A percentile compares a stretch with the other conserved stretches of the same genome.
Evolutionary conservation across 2,329 filamentous ascomycete species (phyloP).

Genomic region (Calonectria pseudoturangicola): DNA sequence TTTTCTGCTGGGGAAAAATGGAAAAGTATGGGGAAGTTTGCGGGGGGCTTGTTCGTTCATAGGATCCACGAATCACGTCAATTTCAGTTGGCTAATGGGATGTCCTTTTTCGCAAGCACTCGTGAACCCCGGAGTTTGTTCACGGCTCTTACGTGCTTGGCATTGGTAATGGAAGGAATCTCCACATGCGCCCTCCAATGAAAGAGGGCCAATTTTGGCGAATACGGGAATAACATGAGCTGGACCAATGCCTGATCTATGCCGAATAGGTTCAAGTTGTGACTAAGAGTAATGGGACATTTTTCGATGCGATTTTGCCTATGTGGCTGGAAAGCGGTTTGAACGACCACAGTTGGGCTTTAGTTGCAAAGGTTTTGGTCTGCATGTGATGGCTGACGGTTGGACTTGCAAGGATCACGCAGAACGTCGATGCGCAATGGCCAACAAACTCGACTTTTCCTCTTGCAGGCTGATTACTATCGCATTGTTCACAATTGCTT

Average conservation of each 20-base stretch:
- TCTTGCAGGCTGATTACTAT: neutral
- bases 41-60: neutral
- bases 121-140: neutral
- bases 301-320: too few species aligned
- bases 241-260: neutral
- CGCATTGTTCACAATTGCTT: neutral
- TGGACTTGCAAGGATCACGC: too few species aligned
- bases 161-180: slow-evolving; percentile 17
- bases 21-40: slow-evolving; percentile 16
- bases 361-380: too few species aligned
- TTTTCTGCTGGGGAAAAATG: slow-evolving; percentile 18
- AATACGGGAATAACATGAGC: slow-evolving; percentile 4
- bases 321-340: too few species aligned
- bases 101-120: neutral
- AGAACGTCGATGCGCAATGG: neutral
- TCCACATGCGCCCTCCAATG: slow-evolving; percentile 19
- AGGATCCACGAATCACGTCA: slow-evolving; percentile 13
- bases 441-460: neutral
- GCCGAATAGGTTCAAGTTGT: neutral
- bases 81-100: slow-evolving; percentile 18
- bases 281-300: neutral
- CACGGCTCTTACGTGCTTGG: slow-evolving; percentile 16
- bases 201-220: neutral
- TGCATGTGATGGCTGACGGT: too few species aligned
- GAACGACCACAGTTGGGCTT: too few species aligned